phyloP scores from a whole-genome alignment of 1,284 basidiomycete species.

The Vanrija humicola region DNA sequence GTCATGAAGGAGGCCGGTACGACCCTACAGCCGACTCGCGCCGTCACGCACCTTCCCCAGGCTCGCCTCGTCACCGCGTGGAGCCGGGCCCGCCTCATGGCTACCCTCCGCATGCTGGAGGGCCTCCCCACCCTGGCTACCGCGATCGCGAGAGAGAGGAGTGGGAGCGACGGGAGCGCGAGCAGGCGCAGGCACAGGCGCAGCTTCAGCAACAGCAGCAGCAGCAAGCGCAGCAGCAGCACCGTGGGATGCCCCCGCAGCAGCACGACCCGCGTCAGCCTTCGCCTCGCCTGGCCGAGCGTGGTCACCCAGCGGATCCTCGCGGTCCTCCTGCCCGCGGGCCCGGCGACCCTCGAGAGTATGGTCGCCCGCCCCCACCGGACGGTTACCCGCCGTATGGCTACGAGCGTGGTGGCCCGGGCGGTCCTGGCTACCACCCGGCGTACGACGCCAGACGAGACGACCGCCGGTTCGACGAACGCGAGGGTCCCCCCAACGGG shows the following conservation, averaged over 20 bases:
- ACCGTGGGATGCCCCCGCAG: constrained; percentile 13
- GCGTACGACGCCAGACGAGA: constrained; percentile 9
- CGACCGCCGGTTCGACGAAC: constrained; percentile 10
- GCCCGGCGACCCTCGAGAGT: not conserved
- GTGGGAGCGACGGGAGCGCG: constrained; percentile 45
- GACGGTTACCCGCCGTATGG: constrained; percentile 18
- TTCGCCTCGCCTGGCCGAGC: constrained; percentile 34
- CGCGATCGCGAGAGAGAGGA: constrained; percentile 36
- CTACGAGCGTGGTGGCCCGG: constrained; percentile 13
- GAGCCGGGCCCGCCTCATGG: constrained; percentile 16
- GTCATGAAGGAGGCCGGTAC: constrained; percentile 17
- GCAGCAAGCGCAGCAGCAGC: too few relatives aligned
- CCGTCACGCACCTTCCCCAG: constrained; percentile 26
- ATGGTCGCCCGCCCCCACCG: constrained; percentile 16
- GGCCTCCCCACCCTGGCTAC: constrained; percentile 9
- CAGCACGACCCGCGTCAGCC: constrained; percentile 26
- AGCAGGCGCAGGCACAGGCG: constrained; percentile 9
- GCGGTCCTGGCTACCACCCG: constrained; percentile 3
- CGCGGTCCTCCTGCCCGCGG: not conserved
- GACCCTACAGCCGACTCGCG: constrained; percentile 33
- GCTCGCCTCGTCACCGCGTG: constrained; percentile 32
- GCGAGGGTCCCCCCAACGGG: constrained; percentile 7
- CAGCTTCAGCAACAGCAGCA: too few relatives aligned
- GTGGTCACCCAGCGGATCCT: constrained; percentile 13
- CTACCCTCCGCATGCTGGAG: constrained; percentile 16